Base-by-base conservation (phyloP, 208 protist genomes). In the Acanthamoeba royreba region DNA sequence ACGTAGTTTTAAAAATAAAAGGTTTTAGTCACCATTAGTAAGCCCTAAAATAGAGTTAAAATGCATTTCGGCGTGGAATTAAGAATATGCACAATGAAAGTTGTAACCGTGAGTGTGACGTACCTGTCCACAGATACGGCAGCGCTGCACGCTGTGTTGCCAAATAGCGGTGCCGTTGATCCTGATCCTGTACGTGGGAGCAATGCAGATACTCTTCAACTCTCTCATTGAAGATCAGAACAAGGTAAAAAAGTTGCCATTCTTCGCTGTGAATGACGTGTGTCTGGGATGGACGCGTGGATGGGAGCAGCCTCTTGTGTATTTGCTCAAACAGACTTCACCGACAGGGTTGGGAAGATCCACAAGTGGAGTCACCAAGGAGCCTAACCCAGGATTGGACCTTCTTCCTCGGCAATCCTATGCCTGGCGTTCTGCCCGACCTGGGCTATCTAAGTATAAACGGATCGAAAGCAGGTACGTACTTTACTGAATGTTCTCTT, bases 171-270 rank as follows among this genome's bases (percentile, higher is more conserved):
- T 90, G 2, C 83, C 83, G 2, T n/a, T 90, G 5, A 28, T 90
- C 13, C 83, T 90, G 49, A 58, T 90, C 38, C 49, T 61, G 38
- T 90, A 69, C 52, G 83, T 90, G 5, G 83, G 83, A 11, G 53
- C 35, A 45, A 90, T 90, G 83, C 83, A 90, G 40, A 9, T 90
- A 0, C 83, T 90, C 52, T 90, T 90, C 33, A 90, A 90, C 49
- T 58, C 53, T 9, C 83, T 90, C 11, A 15, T 66, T 19, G 53
- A 90, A n/a, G 33, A 61, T 25, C 19, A 88, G n/a, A 46, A 90
- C 81, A 88, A 88, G 46, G 47, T 53, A 2, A 28, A 35, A 22
- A 45, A 52, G 33, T 33, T 35, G 0, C 22, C 19, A 33, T 42
- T 49, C 7, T 13, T 19, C n/a, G n/a, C n/a, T n/a, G n/a, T n/a